A percentile compares a stretch with the other conserved stretches of the same genome.
Evolutionary conservation across 2,329 filamentous ascomycete species (phyloP).

Genomic region (Aureobasidium sp.): DNA sequence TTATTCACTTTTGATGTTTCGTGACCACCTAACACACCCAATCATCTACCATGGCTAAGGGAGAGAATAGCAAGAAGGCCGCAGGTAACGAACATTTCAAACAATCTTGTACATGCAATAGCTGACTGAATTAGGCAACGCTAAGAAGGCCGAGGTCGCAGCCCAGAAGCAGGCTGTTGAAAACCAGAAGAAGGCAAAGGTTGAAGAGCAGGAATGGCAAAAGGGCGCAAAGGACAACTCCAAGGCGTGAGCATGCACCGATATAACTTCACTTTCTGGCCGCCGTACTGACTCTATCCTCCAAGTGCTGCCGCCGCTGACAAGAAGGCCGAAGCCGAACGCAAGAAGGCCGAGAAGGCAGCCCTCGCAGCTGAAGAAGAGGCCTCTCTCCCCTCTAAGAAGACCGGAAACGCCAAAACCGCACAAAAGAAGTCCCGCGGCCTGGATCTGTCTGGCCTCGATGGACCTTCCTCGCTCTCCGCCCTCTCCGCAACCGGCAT

Average conservation of each 20-base stretch:
- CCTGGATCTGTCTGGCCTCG: constrained; percentile 67
- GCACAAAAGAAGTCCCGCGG: constrained; percentile 51
- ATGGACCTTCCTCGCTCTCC: constrained; percentile 43
- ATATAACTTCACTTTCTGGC: background rate
- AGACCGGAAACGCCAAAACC: constrained; percentile 61
- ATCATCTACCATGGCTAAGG: constrained; percentile 57
- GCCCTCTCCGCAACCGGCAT: constrained; percentile 78
- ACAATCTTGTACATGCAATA: too few relatives aligned
- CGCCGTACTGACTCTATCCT: background rate
- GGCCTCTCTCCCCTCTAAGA: constrained; percentile 51
- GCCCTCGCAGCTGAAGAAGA: constrained; percentile 79
- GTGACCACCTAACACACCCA: background rate
- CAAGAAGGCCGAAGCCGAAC: constrained; percentile 71
- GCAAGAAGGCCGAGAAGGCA: constrained; percentile 88
- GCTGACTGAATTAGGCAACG: constrained; percentile 47
- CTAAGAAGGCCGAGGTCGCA: constrained; percentile 83
- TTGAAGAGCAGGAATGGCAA: constrained; percentile 68
- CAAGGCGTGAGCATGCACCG: constrained; percentile 63
- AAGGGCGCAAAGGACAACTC: constrained; percentile 76
- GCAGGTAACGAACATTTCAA: constrained; percentile 35
- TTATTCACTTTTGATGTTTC: background rate
- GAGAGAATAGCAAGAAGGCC: constrained; percentile 83
- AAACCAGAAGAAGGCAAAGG: constrained; percentile 55
- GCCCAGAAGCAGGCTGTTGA: constrained; percentile 68
- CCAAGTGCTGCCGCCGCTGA: constrained; percentile 71